Percentiles rank a stretch among this genome's conserved stretches.
phyloP scores from a whole-genome alignment of 352 stramenopile genomes.

The Phytophthora citrophthora region DNA sequence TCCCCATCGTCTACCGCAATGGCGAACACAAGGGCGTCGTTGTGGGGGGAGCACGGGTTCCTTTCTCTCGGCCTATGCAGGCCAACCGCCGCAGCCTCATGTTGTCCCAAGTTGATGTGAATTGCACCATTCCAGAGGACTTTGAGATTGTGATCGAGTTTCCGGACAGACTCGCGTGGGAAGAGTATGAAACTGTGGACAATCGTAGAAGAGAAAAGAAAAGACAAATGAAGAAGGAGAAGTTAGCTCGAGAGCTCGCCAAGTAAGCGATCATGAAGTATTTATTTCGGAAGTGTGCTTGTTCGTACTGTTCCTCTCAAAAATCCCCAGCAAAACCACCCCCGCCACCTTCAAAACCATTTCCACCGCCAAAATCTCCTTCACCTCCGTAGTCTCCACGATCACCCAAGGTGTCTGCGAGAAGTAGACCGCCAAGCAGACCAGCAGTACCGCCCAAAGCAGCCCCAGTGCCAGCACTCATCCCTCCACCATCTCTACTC shows the following conservation, averaged over 20 bases:
- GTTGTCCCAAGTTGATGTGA: constrained; percentile 18
- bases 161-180: constrained; percentile 19
- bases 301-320: constrained; percentile 21
- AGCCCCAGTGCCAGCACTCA: constrained; percentile 54
- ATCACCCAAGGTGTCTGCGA: constrained; percentile 50
- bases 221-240: constrained; percentile 26
- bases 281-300: constrained; percentile 15
- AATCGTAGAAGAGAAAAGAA: constrained; percentile 16
- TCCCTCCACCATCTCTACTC: constrained; percentile 32
- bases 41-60: constrained; percentile 32
- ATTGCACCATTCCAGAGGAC: constrained; percentile 29
- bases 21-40: constrained; percentile 38
- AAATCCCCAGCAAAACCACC: constrained; percentile 60
- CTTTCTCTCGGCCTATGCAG: constrained; percentile 42
- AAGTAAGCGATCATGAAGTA: constrained; percentile 24
- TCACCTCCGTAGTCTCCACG: constrained; percentile 20
- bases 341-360: constrained; percentile 36
- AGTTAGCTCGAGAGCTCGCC: constrained; percentile 26
- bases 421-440: constrained; percentile 47
- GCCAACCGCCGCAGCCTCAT: constrained; percentile 27
- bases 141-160: constrained; percentile 23
- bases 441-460: constrained; percentile 54
- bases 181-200: constrained; percentile 14
- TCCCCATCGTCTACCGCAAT: constrained; percentile 37
- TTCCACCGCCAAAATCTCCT: constrained; percentile 33